phyloP scores from a whole-genome alignment of 2,329 filamentous ascomycete species.

The Setomelanomma holmii region DNA sequence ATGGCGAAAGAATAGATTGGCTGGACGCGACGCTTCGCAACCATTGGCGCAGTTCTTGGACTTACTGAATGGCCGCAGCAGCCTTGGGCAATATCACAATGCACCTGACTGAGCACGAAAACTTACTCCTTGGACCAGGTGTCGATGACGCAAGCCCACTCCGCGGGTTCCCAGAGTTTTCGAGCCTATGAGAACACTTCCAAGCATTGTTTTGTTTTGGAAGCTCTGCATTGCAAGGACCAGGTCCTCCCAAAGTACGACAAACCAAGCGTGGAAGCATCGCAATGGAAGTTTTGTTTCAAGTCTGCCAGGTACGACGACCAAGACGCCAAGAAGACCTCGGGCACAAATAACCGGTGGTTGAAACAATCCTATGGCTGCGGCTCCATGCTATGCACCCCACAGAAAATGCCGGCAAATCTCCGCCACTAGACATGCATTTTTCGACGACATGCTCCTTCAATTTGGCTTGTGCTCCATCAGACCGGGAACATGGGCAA shows the following conservation, averaged over 20 bases:
- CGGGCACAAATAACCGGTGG: constrained; percentile 37
- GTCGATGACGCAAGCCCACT: no score
- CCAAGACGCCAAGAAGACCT: background rate
- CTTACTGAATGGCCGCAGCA: constrained; percentile 13
- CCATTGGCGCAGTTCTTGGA: constrained; percentile 19
- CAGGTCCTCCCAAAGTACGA: background rate
- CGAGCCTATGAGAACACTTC: background rate
- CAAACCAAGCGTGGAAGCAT: background rate
- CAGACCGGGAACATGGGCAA: constrained; percentile 11
- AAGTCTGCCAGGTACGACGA: background rate
- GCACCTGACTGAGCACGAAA: background rate
- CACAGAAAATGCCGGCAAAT: constrained; percentile 34
- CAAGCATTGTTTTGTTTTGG: background rate
- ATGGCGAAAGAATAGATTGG: constrained; percentile 17
- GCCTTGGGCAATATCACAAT: constrained; percentile 11
- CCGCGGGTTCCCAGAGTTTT: background rate
- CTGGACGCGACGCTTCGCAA: constrained; percentile 18
- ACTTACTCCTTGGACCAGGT: no score
- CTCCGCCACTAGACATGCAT: constrained; percentile 22
- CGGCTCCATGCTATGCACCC: constrained; percentile 28
- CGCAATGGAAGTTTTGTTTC: constrained; percentile 7
- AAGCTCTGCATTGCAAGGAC: background rate
- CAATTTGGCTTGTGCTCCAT: constrained; percentile 19
- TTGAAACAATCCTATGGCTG: constrained; percentile 11
- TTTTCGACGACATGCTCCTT: constrained; percentile 4